Evolutionary conservation across 2,329 filamentous ascomycete genomes (phyloP).

Genomic region (Venturia nashicola): DNA sequence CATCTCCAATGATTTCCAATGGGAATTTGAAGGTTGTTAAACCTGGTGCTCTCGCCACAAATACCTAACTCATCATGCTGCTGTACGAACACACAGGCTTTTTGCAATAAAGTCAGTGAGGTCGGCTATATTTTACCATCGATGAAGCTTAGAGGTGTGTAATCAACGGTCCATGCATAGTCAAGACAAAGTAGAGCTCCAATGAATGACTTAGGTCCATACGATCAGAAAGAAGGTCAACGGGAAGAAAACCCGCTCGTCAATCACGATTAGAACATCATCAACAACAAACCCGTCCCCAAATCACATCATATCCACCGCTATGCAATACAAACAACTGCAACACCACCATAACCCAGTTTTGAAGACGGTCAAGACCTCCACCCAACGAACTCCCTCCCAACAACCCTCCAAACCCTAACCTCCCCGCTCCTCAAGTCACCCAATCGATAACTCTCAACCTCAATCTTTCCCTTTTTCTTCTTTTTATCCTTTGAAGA

Average conservation of each 20-base stretch:
- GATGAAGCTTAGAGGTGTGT: not conserved
- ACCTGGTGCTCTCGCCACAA: not conserved
- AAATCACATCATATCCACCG: not conserved
- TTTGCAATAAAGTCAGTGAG: not conserved
- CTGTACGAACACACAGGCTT: not conserved
- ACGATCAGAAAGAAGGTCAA: not conserved
- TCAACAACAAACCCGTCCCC: not conserved
- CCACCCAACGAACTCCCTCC: slow-evolving; percentile 87
- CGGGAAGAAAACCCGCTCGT: not conserved
- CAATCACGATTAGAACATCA: not conserved
- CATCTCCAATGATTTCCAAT: not conserved
- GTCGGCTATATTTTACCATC: not conserved
- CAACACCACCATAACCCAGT: not conserved
- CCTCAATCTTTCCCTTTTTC: slow-evolving; percentile 56
- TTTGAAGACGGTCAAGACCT: not conserved
- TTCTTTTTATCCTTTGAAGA: slow-evolving; percentile 2
- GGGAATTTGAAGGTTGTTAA: not conserved
- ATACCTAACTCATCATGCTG: not conserved
- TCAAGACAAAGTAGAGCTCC: not conserved
- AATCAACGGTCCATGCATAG: not conserved
- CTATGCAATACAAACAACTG: not conserved
- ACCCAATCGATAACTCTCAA: slow-evolving; percentile 87
- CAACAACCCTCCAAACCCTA: slow-evolving; percentile 94
- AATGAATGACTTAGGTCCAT: not conserved
- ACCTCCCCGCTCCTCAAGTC: slow-evolving; percentile 90